Percentiles rank a stretch among this genome's conserved stretches.
phyloP scores from a whole-genome alignment of 2,329 filamentous ascomycete species.

The Albophoma yamanashiensis region DNA sequence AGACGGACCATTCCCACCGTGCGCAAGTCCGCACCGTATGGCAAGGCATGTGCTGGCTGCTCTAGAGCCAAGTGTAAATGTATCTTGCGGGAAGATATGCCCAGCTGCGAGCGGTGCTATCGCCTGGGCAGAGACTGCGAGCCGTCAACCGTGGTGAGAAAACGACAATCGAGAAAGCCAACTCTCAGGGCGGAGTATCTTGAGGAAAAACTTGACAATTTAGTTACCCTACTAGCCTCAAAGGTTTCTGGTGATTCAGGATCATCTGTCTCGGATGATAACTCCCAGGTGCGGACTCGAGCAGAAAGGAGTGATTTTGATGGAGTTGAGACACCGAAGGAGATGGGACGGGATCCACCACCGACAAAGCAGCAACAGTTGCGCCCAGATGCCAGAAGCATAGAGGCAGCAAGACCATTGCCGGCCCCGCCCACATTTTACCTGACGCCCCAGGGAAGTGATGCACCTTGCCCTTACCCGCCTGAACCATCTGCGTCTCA shows the following conservation, averaged over 20 bases:
- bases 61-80: slow-evolving; percentile 33
- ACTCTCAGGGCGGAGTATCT: slow-evolving; percentile 10
- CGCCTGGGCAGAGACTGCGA: slow-evolving; percentile 27
- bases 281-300: neutral
- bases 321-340: neutral
- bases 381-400: neutral
- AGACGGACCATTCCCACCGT: neutral
- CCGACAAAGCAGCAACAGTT: neutral
- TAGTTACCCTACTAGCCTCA: slow-evolving; percentile 17
- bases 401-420: neutral
- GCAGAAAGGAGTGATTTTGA: neutral
- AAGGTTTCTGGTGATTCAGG: neutral
- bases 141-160: slow-evolving; percentile 23
- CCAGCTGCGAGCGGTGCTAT: slow-evolving; percentile 25
- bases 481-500: neutral
- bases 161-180: slow-evolving; percentile 8
- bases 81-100: slow-evolving; percentile 17
- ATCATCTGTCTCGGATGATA: neutral
- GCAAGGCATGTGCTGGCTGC: slow-evolving; percentile 29
- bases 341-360: neutral
- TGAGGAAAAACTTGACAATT: slow-evolving; percentile 16
- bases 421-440: neutral
- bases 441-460: neutral
- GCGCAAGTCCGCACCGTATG: slow-evolving; percentile 21
- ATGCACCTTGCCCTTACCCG: neutral